Conservation (phyloP, 345 rosid species). For the Lepidium africanum region DNA sequence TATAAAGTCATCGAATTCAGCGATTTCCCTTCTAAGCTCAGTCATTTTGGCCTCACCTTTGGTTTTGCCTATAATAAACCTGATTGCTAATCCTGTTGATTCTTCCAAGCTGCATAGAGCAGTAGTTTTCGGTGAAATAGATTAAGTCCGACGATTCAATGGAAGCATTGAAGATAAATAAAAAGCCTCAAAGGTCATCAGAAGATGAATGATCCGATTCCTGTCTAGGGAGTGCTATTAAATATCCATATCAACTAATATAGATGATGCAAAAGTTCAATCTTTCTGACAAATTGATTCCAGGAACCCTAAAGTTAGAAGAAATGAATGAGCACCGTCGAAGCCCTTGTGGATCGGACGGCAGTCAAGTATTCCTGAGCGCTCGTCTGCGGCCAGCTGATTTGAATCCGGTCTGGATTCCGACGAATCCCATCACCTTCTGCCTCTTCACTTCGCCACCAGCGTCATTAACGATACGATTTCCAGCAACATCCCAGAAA, state of each 20-base stretch:
- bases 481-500: slow-evolving; percentile 44
- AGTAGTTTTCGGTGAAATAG: background rate
- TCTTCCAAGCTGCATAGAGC: slow-evolving; percentile 61
- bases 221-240: background rate
- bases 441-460: slow-evolving; percentile 37
- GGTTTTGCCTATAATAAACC: slow-evolving; percentile 73
- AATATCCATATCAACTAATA: background rate
- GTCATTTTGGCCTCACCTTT: slow-evolving; percentile 50
- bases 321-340: slow-evolving; percentile 49
- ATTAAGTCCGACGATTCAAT: background rate
- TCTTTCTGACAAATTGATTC: background rate
- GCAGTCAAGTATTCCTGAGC: slow-evolving; percentile 84
- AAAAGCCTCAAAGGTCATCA: background rate
- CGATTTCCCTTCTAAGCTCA: slow-evolving; percentile 63
- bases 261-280: background rate
- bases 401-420: slow-evolving; percentile 79
- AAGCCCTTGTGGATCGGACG: slow-evolving; percentile 72
- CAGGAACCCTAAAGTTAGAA: slow-evolving; percentile 1
- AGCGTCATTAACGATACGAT: background rate
- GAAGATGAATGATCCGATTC: slow-evolving; percentile 3
- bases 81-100: slow-evolving; percentile 72
- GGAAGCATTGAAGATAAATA: background rate
- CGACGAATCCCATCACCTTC: slow-evolving; percentile 84
- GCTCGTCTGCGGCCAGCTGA: slow-evolving; percentile 63
- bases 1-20: slow-evolving; percentile 75